A percentile compares a stretch with the other conserved stretches of the same genome.
Evolutionary conservation across 371 early-diverging fungal genomes (phyloP).

Genomic region (Lichtheimia ramosa): DNA sequence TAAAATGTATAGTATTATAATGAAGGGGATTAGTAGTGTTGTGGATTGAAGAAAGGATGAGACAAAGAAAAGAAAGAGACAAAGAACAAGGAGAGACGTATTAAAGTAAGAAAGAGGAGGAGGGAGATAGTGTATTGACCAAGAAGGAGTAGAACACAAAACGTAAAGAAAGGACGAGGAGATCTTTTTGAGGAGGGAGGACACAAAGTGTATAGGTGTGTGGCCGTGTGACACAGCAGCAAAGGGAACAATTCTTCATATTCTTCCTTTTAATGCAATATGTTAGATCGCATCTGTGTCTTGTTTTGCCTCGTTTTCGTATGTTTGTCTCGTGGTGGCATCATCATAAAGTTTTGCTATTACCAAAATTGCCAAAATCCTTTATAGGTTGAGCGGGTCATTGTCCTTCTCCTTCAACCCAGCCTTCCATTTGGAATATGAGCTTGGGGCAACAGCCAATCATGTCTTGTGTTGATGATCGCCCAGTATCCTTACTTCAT

Average conservation of each 20-base stretch:
- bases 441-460: not conserved
- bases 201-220: too few species aligned
- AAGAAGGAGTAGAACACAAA: not conserved
- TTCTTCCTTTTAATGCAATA: not conserved
- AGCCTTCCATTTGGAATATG: slow-evolving; percentile 21
- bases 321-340: not conserved
- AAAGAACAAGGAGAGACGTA: too few species aligned
- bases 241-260: slow-evolving; percentile 5
- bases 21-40: too few species aligned
- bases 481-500: not conserved
- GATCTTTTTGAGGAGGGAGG: not conserved
- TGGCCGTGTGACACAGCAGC: slow-evolving; percentile 1
- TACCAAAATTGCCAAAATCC: not conserved
- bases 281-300: not conserved
- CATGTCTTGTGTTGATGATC: not conserved
- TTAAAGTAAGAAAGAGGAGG: slow-evolving; percentile 3
- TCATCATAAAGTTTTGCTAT: not conserved
- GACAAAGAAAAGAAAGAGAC: not conserved
- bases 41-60: not conserved
- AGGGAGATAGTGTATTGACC: not conserved
- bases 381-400: not conserved
- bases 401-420: slow-evolving; percentile 12
- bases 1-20: not conserved
- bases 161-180: not conserved
- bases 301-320: not conserved